Percentiles rank a stretch among this genome's conserved stretches.
Evolutionary conservation across 495 filamentous ascomycete species (phyloP).

Genomic region (Aeminium ludgeri): DNA sequence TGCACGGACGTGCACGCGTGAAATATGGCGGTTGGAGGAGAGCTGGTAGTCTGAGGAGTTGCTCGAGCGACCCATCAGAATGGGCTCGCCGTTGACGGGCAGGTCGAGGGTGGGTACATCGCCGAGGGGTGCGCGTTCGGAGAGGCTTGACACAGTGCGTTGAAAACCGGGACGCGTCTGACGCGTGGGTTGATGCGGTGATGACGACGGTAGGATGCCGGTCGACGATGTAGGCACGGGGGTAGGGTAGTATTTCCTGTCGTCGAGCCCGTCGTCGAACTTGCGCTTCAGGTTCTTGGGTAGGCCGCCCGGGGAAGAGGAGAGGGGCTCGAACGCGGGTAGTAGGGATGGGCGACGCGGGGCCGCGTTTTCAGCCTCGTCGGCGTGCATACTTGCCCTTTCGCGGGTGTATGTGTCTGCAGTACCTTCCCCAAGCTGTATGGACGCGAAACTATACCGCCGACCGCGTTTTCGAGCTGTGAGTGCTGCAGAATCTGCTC

Average conservation of each 20-base stretch:
- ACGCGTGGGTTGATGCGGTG: conserved; percentile 36
- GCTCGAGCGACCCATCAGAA: conserved; percentile 82
- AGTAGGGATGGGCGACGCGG: conserved; percentile 45
- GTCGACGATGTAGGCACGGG: conserved; percentile 88
- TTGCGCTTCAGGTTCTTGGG: conserved; percentile 34
- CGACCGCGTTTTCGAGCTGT: no score
- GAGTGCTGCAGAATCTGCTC: no score
- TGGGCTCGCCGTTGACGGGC: conserved; percentile 60
- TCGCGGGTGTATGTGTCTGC: neutral
- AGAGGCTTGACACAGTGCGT: conserved; percentile 48
- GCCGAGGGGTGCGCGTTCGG: conserved; percentile 71
- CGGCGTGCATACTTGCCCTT: neutral
- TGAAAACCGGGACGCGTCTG: conserved; percentile 36
- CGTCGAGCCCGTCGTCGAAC: conserved; percentile 33
- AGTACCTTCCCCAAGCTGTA: conserved; percentile 5
- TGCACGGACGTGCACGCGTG: conserved; percentile 80
- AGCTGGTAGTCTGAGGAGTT: conserved; percentile 84
- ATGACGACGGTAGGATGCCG: conserved; percentile 77
- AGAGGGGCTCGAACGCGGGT: conserved; percentile 83
- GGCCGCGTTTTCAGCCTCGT: neutral
- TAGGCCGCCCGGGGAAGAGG: conserved; percentile 62
- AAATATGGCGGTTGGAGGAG: conserved; percentile 78
- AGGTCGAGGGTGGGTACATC: conserved; percentile 66
- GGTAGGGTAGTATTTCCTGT: conserved; percentile 59
- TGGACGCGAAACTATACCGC: conserved; percentile 3